phyloP scores from a whole-genome alignment of 257 asterid species.

The Jasminum sambac region DNA sequence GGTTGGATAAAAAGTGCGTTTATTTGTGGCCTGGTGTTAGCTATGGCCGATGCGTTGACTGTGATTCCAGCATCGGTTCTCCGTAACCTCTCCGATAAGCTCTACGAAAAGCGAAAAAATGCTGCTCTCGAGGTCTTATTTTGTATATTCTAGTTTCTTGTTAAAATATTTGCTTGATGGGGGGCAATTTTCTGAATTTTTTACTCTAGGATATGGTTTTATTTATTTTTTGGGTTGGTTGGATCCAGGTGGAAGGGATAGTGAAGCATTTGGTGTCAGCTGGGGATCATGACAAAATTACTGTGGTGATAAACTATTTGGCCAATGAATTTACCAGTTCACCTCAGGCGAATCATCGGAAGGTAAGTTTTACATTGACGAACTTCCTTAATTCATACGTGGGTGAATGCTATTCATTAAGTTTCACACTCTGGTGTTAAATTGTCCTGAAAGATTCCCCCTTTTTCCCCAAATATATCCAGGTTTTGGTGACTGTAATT shows the following conservation, averaged over 20 bases:
- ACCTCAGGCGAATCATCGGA: conserved; percentile 89
- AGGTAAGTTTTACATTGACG: conserved; percentile 42
- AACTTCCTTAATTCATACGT: background rate
- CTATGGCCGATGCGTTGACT: conserved; percentile 81
- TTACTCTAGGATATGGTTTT: background rate
- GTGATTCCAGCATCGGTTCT: conserved; percentile 83
- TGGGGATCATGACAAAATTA: conserved; percentile 81
- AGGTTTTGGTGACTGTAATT: conserved; percentile 6
- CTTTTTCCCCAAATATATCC: background rate
- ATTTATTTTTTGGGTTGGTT: conserved; percentile 20
- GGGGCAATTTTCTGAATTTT: background rate
- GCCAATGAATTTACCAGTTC: conserved; percentile 78
- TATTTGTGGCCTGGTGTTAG: conserved; percentile 46
- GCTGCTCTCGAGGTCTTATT: conserved; percentile 88
- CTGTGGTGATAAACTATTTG: conserved; percentile 76
- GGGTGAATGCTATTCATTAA: conserved; percentile 1
- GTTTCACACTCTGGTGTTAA: conserved; percentile 1
- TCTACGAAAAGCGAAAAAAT: conserved; percentile 96
- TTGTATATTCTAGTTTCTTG: background rate
- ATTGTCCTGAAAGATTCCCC: background rate
- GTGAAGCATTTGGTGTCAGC: conserved; percentile 78
- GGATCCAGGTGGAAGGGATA: conserved; percentile 93
- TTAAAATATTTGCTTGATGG: background rate
- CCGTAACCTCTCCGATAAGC: conserved; percentile 94
- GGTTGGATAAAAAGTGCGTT: conserved; percentile 18